A percentile compares a stretch with the other conserved stretches of the same genome.
phyloP scores from a whole-genome alignment of 2,329 filamentous ascomycete genomes.

The Fusarium setosum region DNA sequence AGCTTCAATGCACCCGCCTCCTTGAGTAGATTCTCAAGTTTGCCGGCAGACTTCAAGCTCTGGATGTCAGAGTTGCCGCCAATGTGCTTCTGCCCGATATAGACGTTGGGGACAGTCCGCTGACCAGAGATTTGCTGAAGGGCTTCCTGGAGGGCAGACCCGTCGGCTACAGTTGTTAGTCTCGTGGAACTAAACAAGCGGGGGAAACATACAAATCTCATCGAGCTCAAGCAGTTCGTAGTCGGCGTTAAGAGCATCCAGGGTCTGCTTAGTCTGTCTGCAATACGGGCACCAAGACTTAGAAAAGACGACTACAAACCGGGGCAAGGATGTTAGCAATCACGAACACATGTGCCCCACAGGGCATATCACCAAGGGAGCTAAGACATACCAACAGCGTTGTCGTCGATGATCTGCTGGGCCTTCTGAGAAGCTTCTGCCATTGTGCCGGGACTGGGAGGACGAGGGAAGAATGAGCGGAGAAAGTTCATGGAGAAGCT shows the following conservation, averaged over 20 bases:
- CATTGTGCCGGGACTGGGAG: constrained; percentile 75
- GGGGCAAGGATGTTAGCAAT: constrained; percentile 4
- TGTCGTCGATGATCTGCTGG: constrained; percentile 87
- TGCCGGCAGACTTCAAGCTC: constrained; percentile 60
- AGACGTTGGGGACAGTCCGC: constrained; percentile 94
- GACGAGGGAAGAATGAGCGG: constrained; percentile 75
- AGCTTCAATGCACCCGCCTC: constrained; percentile 56
- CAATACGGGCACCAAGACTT: constrained; percentile 99
- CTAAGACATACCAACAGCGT: constrained; percentile 76
- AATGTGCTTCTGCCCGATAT: constrained; percentile 90
- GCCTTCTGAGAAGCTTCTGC: constrained; percentile 86
- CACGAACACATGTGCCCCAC: constrained; percentile 12
- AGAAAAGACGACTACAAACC: constrained; percentile 84
- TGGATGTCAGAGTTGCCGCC: constrained; percentile 93
- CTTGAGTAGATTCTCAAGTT: constrained; percentile 55
- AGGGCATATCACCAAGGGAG: background rate
- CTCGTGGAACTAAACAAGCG: background rate
- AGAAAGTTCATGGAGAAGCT: constrained; percentile 70
- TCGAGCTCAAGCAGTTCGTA: constrained; percentile 86
- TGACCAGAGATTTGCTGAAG: constrained; percentile 85
- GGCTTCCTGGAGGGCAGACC: constrained; percentile 83
- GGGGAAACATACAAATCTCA: constrained; percentile 74
- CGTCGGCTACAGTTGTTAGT: constrained; percentile 73
- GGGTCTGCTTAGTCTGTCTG: constrained; percentile 78
- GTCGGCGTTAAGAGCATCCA: constrained; percentile 77